phyloP scores from a whole-genome alignment of 176 grass and related monocot genomes.

The Melocanna baccifera region DNA sequence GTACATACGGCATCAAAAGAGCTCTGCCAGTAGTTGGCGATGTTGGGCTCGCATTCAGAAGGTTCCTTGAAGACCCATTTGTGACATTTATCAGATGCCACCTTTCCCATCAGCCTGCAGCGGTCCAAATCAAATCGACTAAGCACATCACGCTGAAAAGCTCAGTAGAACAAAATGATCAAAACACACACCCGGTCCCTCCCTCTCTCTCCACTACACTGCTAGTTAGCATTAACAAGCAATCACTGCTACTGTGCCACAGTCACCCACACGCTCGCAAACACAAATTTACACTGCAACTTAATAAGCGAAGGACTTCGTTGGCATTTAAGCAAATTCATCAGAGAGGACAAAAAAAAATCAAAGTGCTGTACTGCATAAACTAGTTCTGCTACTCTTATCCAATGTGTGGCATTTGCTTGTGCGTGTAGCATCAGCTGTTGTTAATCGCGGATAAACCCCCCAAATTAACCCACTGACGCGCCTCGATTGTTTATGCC shows the following conservation, averaged over 20 bases:
- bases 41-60: constrained; percentile 99
- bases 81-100: constrained; percentile 99
- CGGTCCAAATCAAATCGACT: constrained; percentile 48
- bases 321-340: not conserved
- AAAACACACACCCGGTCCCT: not conserved
- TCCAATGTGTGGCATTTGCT: not conserved
- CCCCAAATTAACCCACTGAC: constrained; percentile 41
- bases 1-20: constrained; percentile 99
- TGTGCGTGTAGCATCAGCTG: constrained; percentile 19
- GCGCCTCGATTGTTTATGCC: constrained; percentile 43
- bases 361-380: not conserved
- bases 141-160: constrained; percentile 22
- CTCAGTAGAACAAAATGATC: constrained; percentile 20
- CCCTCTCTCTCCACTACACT: not conserved
- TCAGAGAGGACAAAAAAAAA: not conserved
- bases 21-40: constrained; percentile 99
- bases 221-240: not conserved
- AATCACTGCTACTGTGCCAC: not conserved
- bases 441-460: constrained; percentile 24
- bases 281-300: not conserved
- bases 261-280: not conserved
- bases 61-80: constrained; percentile 99
- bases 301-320: not conserved
- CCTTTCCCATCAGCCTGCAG: constrained; percentile 99
- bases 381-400: not conserved